Evolutionary conservation across 805 yeast genomes (phyloP).

Genomic region (Yarrowia deformans): DNA sequence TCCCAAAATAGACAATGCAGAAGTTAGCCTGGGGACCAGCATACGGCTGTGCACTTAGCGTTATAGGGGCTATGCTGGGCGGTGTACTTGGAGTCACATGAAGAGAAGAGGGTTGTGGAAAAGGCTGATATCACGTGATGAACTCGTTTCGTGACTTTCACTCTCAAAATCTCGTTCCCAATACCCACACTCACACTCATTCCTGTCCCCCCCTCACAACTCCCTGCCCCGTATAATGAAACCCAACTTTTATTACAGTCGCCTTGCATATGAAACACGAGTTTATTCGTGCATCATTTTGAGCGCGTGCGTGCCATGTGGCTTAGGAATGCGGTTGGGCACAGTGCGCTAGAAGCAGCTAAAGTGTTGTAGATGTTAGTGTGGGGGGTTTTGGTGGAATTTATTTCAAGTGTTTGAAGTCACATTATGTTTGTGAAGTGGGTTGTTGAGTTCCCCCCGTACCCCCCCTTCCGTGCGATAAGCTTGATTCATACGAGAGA

Average conservation of each 20-base stretch:
- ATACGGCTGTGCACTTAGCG: conserved; percentile 21
- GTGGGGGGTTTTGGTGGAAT: neutral
- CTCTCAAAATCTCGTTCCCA: too few species aligned
- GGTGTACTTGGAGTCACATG: neutral
- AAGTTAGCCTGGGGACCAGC: neutral
- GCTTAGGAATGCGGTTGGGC: neutral
- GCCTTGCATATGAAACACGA: conserved; percentile 6
- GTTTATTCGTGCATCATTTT: neutral
- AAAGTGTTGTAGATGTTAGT: too few species aligned
- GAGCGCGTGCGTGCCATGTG: conserved; percentile 1
- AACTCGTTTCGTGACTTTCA: too few species aligned
- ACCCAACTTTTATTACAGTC: conserved; percentile 15
- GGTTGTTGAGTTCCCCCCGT: too few species aligned
- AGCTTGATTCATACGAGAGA: too few species aligned
- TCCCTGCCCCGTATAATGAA: conserved; percentile 8
- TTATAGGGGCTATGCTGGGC: conserved; percentile 19
- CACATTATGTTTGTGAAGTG: neutral
- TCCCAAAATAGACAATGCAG: conserved; percentile 17
- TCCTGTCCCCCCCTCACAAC: neutral
- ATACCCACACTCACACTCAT: neutral
- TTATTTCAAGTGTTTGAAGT: neutral
- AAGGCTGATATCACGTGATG: neutral
- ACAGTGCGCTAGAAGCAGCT: neutral
- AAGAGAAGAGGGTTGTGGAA: neutral
- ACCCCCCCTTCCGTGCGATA: too few species aligned